These are phyloP conservation scores for Ustilaginoidea virens DNA, from an alignment of 2,329 filamentous ascomycete genomes.

Conservation along the genomic window DNA sequence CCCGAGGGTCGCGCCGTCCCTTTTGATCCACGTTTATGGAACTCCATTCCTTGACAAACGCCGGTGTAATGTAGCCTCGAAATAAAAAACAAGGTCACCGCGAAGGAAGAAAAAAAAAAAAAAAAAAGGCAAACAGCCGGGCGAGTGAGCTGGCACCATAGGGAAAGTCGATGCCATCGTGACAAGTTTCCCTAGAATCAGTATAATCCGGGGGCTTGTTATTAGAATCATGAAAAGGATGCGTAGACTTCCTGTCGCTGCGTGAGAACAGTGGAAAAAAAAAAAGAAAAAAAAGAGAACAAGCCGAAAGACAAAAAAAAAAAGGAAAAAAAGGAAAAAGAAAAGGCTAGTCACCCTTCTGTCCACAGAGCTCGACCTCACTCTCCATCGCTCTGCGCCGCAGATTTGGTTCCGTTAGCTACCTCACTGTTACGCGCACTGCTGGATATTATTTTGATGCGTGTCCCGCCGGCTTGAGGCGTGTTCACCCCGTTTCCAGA, in stretches of 20 bases:
- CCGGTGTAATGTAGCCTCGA: slow-evolving; percentile 10
- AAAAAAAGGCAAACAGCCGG: slow-evolving; percentile 4
- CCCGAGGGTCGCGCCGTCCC: slow-evolving; percentile 7
- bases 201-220: no score
- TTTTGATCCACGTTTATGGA: slow-evolving; percentile 9
- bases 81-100: no score
- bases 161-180: no score
- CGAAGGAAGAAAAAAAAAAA: not conserved
- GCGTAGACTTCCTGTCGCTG: no score
- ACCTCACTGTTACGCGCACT: slow-evolving; percentile 15
- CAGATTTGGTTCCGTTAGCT: slow-evolving; percentile 22
- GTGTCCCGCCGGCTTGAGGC: slow-evolving; percentile 44
- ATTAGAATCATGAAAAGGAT: no score
- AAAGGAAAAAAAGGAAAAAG: not conserved
- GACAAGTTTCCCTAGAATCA: no score
- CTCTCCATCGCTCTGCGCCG: slow-evolving; percentile 38
- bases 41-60: slow-evolving; percentile 10
- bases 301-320: no score
- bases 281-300: no score
- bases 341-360: no score
- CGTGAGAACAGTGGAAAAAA: no score
- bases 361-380: slow-evolving; percentile 15
- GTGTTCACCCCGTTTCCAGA: slow-evolving; percentile 42
- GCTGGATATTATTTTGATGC: slow-evolving; percentile 53
- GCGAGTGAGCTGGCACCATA: no score